A percentile compares a stretch with the other conserved stretches of the same genome.
Conservation (phyloP, 257 asterid species). For the Primulina eburnea region DNA sequence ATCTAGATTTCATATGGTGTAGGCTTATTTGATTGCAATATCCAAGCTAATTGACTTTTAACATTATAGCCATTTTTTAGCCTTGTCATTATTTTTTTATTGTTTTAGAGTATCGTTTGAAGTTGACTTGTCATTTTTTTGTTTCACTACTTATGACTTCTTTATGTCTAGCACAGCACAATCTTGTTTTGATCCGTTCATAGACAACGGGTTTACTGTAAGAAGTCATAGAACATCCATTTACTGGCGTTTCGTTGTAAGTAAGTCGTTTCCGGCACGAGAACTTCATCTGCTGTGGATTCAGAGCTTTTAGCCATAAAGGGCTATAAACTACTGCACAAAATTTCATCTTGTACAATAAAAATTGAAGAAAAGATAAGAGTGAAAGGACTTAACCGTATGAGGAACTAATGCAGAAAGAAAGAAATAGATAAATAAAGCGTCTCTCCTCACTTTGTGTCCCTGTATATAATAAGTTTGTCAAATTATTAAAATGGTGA, state of each 20-base stretch:
- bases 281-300: constrained; percentile 6
- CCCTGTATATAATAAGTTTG: not conserved
- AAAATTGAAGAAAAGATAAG: not conserved
- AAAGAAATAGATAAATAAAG: not conserved
- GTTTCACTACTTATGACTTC: constrained; percentile 23
- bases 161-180: constrained; percentile 21
- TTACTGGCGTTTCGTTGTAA: constrained; percentile 20
- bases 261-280: not conserved
- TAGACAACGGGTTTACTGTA: constrained; percentile 16
- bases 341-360: not conserved
- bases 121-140: constrained; percentile 39
- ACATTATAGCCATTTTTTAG: constrained; percentile 12
- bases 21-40: constrained; percentile 18
- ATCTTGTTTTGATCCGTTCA: constrained; percentile 19
- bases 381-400: not conserved
- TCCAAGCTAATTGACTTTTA: constrained; percentile 32
- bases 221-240: constrained; percentile 34
- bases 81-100: constrained; percentile 7
- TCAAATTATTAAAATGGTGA: constrained; percentile 11
- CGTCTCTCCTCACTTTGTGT: not conserved
- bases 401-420: not conserved
- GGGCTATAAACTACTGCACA: not conserved
- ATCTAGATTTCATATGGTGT: constrained; percentile 24
- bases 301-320: not conserved
- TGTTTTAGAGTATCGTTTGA: constrained; percentile 25